Evolutionary conservation across 345 rosid genomes (phyloP).

Genomic region (Moringa oleifera): DNA sequence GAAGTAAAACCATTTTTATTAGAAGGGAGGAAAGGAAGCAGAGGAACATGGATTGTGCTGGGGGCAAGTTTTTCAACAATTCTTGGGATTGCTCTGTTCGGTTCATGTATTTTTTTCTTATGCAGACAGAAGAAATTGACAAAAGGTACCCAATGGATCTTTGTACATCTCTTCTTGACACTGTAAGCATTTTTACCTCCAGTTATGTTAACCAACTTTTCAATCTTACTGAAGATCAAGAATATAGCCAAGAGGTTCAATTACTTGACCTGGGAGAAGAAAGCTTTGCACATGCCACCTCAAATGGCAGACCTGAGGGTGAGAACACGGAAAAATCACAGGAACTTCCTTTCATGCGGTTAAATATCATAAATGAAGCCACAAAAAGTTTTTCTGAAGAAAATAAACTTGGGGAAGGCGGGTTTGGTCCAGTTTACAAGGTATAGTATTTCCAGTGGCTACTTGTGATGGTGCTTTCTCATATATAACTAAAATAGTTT

Average conservation of each 20-base stretch:
- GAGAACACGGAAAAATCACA: slow-evolving; percentile 11
- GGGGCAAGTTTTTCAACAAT: slow-evolving; percentile 1
- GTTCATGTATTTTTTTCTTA: neutral
- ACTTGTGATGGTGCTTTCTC: neutral
- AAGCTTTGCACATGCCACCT: neutral
- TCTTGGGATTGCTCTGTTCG: neutral
- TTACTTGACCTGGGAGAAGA: slow-evolving; percentile 11
- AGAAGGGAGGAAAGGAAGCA: neutral
- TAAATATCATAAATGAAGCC: slow-evolving; percentile 17
- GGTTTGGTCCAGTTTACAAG: slow-evolving; percentile 47
- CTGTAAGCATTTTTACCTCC: neutral
- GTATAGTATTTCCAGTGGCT: slow-evolving; percentile 6
- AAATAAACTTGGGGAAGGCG: slow-evolving; percentile 44
- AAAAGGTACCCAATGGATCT: neutral
- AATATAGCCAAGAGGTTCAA: slow-evolving; percentile 15
- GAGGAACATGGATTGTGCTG: slow-evolving; percentile 6
- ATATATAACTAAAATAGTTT: neutral
- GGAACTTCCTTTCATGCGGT: slow-evolving; percentile 21
- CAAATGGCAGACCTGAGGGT: neutral
- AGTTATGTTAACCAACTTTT: neutral
- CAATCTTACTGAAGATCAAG: slow-evolving; percentile 6
- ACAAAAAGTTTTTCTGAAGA: slow-evolving; percentile 23
- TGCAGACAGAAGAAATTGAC: slow-evolving; percentile 7
- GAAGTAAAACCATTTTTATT: neutral
- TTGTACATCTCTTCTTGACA: neutral